Evolutionary conservation across 1,139 yeast genomes (phyloP).

Genomic region (Yamadazyma dendronema): DNA sequence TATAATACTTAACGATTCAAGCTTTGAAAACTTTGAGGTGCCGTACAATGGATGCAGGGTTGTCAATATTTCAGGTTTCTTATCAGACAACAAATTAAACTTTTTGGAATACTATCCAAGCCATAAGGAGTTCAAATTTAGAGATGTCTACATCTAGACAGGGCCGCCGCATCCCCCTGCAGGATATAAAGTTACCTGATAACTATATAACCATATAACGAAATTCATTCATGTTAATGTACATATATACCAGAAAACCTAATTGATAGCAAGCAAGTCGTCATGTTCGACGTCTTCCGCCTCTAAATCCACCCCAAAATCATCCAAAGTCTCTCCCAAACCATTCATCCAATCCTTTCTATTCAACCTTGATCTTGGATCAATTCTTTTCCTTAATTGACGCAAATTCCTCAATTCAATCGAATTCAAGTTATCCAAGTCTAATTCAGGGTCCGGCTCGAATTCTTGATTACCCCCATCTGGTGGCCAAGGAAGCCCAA

Average conservation of each 20-base stretch:
- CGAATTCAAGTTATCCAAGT: conserved; percentile 19
- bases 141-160: conserved; percentile 38
- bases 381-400: conserved; percentile 25
- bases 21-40: conserved; percentile 69
- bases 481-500: conserved; percentile 84
- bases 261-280: conserved; percentile 1
- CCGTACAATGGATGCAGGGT: conserved; percentile 83
- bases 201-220: conserved; percentile 1
- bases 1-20: conserved; percentile 62
- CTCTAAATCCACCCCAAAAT: conserved; percentile 85
- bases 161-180: no score
- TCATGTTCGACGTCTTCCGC: conserved; percentile 40
- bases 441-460: conserved; percentile 19
- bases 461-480: conserved; percentile 62
- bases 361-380: conserved; percentile 24
- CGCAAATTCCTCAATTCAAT: conserved; percentile 16
- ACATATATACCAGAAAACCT: not conserved
- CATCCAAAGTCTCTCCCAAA: conserved; percentile 77
- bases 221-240: no score
- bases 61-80: conserved; percentile 64
- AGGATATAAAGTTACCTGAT: no score
- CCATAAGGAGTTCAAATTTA: conserved; percentile 47
- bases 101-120: conserved; percentile 73
- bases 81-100: conserved; percentile 46
- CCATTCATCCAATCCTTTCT: conserved; percentile 69